Percentiles rank a stretch among this genome's conserved stretches.
Evolutionary conservation across 2,329 filamentous ascomycete genomes (phyloP).

Genomic region (Colletotrichum horii): DNA sequence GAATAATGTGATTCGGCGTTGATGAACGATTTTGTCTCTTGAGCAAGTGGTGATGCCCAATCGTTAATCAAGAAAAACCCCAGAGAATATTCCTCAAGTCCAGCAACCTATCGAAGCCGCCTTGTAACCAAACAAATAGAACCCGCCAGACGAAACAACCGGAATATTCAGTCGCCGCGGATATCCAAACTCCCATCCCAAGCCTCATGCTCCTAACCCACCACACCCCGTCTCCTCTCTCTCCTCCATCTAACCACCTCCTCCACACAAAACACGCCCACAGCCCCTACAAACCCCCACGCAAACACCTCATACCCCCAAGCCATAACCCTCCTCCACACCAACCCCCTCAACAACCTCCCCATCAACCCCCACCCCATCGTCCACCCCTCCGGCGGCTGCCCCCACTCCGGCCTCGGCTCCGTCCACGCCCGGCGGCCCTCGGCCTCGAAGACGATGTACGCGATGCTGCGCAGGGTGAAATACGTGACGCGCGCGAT

Average conservation of each 20-base stretch:
- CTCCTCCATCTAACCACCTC: not conserved
- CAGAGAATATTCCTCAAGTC: too few species aligned
- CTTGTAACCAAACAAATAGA: too few species aligned
- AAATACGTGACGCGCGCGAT: not conserved
- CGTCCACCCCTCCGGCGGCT: not conserved
- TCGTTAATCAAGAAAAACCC: too few species aligned
- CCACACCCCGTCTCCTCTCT: too few species aligned
- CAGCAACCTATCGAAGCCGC: too few species aligned
- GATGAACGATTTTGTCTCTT: fast-evolving
- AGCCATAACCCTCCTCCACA: not conserved
- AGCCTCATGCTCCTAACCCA: not conserved
- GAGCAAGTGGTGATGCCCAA: too few species aligned
- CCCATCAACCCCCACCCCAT: not conserved
- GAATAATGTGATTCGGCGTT: fast-evolving
- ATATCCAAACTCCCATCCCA: fast-evolving
- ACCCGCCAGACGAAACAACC: too few species aligned
- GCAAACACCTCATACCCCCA: not conserved
- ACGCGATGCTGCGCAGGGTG: not conserved
- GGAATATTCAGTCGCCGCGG: too few species aligned
- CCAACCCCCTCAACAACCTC: not conserved
- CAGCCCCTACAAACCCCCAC: not conserved
- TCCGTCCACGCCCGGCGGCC: not conserved
- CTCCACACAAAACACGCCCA: not conserved
- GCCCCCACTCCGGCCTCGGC: not conserved
- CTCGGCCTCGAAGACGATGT: not conserved